Conservation (phyloP, 1,284 basidiomycete species). For the Marasmius oreades region DNA sequence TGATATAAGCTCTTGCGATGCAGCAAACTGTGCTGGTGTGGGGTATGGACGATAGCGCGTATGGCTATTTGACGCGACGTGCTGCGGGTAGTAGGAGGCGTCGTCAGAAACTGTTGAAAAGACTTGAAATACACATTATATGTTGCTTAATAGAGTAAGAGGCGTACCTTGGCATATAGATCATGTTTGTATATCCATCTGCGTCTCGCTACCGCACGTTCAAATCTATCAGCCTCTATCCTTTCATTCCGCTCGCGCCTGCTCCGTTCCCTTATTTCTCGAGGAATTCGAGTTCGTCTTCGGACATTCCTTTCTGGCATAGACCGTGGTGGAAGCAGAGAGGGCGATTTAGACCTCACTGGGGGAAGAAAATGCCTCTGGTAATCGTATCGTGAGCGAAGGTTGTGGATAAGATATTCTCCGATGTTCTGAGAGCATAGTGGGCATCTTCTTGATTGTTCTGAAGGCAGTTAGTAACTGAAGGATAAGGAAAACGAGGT, state of each 20-base stretch:
- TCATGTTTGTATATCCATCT: constrained; percentile 71
- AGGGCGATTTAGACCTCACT: constrained; percentile 48
- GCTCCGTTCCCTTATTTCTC: constrained; percentile 55
- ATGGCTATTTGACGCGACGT: constrained; percentile 80
- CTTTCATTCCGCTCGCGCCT: constrained; percentile 46
- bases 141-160: not conserved
- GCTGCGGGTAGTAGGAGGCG: constrained; percentile 69
- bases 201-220: constrained; percentile 50
- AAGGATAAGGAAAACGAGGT: constrained; percentile 1
- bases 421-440: constrained; percentile 76
- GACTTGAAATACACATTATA: constrained; percentile 5
- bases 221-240: constrained; percentile 59
- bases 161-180: constrained; percentile 75
- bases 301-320: constrained; percentile 24
- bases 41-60: constrained; percentile 83
- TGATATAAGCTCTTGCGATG: constrained; percentile 67
- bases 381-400: constrained; percentile 74
- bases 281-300: constrained; percentile 29
- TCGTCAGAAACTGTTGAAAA: constrained; percentile 10
- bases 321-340: constrained; percentile 28
- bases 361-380: constrained; percentile 78
- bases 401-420: constrained; percentile 76
- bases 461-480: constrained; percentile 30
- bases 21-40: constrained; percentile 73
- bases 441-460: constrained; percentile 76